Evolutionary conservation across 345 rosid genomes (phyloP), one percentile per base, ranked within the genome.

Genomic region (Orychophragmus violaceus): DNA sequence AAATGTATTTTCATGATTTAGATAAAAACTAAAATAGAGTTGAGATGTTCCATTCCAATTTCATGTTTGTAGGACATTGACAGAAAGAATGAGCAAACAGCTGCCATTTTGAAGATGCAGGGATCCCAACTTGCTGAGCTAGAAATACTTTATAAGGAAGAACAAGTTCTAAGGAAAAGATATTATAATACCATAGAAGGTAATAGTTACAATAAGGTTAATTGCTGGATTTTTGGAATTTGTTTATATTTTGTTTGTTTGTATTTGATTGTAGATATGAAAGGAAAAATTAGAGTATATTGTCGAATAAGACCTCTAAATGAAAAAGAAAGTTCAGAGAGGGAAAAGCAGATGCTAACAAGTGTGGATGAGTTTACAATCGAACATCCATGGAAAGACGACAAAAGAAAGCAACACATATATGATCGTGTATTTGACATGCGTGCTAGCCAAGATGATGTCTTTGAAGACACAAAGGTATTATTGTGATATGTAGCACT

Each of bases 161-260:
- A 94, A 62, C 97, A 94, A 77, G 70, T 87, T 70, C 48, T 90
- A 61, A 79, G 97, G 71, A 94, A 94, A 72, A 84, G 89, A 50
- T 94, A 88, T 39, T 94, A 88, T 68, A 94, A 94, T 64, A 94
- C 87, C 5, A 90, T 94, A 46, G 99, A 94, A 85, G 99, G 97
- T 94, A 48, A 64, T 62, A 45, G 51, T 36, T 35, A 59, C 62
- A 37, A 42, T 3, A 2, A 41, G 16, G 19, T 35, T 33, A 14
- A 52, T 50, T 11, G 29, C 41, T 11, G 30, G 29, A 12, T 52
- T 67, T 21, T 27, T 8, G 17, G 12, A 25, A 12, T 30, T 17
- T 61, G 8, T 25, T 1, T 46, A 14, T 36, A 16, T 56, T 41
- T 21, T 19, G 56, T 35, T 53, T 33, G 28, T 32, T 56, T 73